These are phyloP conservation scores for Coemansia sp. DNA, from an alignment of 192 early-diverging fungal species.

Conservation along the genomic window DNA sequence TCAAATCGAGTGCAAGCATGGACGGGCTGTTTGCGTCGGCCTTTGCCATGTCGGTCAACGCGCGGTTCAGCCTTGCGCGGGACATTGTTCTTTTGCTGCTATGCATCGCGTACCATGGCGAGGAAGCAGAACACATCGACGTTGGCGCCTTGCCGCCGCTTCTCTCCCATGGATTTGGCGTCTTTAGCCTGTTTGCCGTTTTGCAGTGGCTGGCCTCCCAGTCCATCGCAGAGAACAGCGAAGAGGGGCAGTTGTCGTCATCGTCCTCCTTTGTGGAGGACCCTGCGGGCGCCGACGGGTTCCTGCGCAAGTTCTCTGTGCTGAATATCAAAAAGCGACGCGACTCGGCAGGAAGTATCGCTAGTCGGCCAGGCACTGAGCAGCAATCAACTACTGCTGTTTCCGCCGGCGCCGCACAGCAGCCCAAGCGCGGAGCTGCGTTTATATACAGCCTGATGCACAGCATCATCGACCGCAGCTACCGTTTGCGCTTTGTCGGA, in stretches of 20 bases:
- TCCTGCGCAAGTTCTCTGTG: constrained; percentile 48
- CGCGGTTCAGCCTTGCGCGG: constrained; percentile 36
- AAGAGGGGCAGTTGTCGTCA: background rate
- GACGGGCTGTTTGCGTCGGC: constrained; percentile 35
- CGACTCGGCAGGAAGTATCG: constrained; percentile 24
- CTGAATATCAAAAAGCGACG: constrained; percentile 39
- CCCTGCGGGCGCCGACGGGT: constrained; percentile 25
- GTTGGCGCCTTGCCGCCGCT: constrained; percentile 17
- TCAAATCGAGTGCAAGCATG: constrained; percentile 46
- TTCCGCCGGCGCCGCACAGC: background rate
- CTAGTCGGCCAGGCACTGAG: background rate
- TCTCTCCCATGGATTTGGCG: constrained; percentile 19
- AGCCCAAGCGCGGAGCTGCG: background rate
- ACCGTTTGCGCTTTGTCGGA: constrained; percentile 23
- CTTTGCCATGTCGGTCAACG: constrained; percentile 25
- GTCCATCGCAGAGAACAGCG: constrained; percentile 15
- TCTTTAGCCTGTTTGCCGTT: constrained; percentile 23
- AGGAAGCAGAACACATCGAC: background rate
- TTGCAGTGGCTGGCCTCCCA: constrained; percentile 44
- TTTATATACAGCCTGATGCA: constrained; percentile 50
- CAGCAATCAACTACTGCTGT: too few species aligned
- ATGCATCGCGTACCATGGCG: constrained; percentile 24
- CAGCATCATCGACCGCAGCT: constrained; percentile 26
- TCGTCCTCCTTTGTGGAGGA: constrained; percentile 3
- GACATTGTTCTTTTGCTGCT: constrained; percentile 34